These are phyloP conservation scores for Emericellopsis atlantica DNA, from an alignment of 2,329 filamentous ascomycete species.

Conservation along the genomic window DNA sequence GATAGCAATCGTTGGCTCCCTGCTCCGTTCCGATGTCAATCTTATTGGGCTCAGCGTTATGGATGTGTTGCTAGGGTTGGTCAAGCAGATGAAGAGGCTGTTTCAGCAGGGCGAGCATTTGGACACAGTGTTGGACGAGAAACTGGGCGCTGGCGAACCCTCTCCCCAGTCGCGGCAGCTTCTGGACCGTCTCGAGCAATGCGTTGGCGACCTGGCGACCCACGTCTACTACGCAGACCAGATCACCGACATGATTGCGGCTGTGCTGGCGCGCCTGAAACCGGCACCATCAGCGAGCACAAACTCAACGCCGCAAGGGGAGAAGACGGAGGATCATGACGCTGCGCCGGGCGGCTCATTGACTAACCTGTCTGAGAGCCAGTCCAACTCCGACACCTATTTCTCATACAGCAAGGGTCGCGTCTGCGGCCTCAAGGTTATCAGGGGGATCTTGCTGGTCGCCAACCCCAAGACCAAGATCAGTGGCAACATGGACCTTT, in stretches of 20 bases:
- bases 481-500: constrained; percentile 48
- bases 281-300: constrained; percentile 37
- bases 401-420: constrained; percentile 43
- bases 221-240: constrained; percentile 97
- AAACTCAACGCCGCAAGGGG: constrained; percentile 28
- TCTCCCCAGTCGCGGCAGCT: constrained; percentile 47
- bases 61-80: constrained; percentile 77
- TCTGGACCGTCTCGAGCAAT: constrained; percentile 59
- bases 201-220: constrained; percentile 81
- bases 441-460: constrained; percentile 72
- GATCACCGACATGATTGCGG: constrained; percentile 83
- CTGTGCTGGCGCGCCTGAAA: constrained; percentile 67
- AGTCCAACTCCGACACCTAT: constrained; percentile 33
- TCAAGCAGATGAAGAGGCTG: constrained; percentile 70
- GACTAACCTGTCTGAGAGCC: constrained; percentile 28
- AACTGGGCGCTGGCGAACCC: constrained; percentile 18
- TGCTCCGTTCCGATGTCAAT: constrained; percentile 81
- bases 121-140: constrained; percentile 16
- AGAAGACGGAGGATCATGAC: constrained; percentile 29
- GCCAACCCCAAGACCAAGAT: constrained; percentile 57
- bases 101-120: constrained; percentile 47
- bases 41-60: constrained; percentile 93
- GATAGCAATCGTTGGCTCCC: constrained; percentile 65
- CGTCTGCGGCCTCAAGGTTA: constrained; percentile 57
- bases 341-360: constrained; percentile 17